Evolutionary conservation across 257 asterid species (phyloP), one percentile per base, ranked within the genome.

Genomic region (Nicotiana paniculata): DNA sequence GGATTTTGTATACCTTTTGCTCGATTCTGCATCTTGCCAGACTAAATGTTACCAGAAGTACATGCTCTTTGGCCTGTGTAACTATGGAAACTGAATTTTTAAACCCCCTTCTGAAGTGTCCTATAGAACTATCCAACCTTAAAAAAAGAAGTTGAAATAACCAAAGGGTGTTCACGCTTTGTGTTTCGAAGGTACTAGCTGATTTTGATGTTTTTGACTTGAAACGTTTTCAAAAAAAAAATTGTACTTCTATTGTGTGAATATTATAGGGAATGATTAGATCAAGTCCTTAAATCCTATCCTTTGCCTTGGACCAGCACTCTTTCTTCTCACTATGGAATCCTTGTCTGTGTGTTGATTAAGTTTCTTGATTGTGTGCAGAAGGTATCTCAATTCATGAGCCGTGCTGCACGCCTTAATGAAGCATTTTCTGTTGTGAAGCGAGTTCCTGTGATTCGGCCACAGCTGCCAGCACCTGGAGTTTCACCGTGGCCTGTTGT

Each of bases 391-490:
- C 97, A 93, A 93, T 95, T 92, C 86, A 93, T 92, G 93, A 90
- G 92, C 91, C 92, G 93, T 33, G 98, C 98, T 75, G 97, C 95
- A 83, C 98, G 97, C 84, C 90, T 94, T 69, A 94, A 94, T 24
- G 98, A 96, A 89, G 97, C 97, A 46, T 94, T 96, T 91, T 92
- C 97, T 3, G 89, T 91, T 35, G 98, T 94, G 90, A 96, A 92
- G 90, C 90, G 95, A 35, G 97, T 91, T 43, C 98, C 98, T 1
- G 91, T 92, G 82, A 89, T 94, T 74, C 93, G 98, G 58, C 95
- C 98, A 16, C 84, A 95, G 37, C 83, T 91, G 85, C 97, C 96
- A 48, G 91, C 91, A 1, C 86, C 87, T 57, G 96, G 97, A 70
- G 84, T 84, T 76, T 67, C 90, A 82, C 84, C 86, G 35, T 96